Percentiles rank a stretch among this genome's conserved stretches.
Conservation (phyloP, 2,329 filamentous ascomycete species). For the Diplodia intermedia region DNA sequence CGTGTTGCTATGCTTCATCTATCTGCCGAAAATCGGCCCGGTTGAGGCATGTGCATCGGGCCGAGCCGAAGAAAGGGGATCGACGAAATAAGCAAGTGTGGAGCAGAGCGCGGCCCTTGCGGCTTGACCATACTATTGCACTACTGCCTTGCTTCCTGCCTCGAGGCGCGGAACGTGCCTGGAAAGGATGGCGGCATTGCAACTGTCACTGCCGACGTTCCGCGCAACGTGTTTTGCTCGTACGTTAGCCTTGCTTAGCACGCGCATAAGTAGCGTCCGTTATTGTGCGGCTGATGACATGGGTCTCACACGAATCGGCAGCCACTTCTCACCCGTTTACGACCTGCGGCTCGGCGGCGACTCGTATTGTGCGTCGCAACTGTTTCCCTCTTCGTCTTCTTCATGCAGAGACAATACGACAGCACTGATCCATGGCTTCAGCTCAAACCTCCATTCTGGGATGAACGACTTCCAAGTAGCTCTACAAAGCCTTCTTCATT, state of each 20-base stretch:
- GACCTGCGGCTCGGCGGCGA: neutral
- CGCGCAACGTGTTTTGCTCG: neutral
- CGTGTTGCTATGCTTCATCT: neutral
- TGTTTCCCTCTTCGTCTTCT: neutral
- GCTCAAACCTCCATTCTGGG: neutral
- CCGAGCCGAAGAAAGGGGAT: conserved; percentile 1
- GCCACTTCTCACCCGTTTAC: neutral
- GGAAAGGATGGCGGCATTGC: neutral
- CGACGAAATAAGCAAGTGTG: neutral
- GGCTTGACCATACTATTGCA: neutral
- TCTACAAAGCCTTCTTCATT: neutral
- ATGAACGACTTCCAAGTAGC: neutral
- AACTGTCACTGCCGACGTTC: neutral
- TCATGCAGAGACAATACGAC: neutral
- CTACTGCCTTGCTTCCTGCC: neutral
- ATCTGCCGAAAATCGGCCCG: neutral
- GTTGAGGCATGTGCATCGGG: neutral
- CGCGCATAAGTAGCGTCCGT: neutral
- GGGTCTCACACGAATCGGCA: neutral
- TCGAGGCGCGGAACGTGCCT: neutral
- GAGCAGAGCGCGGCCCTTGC: conserved; percentile 1
- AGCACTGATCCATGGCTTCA: neutral
- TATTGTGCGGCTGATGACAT: neutral
- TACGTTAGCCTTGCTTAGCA: neutral
- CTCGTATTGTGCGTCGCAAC: neutral